Evolutionary conservation across 768 basidiomycete species (phyloP).

Genomic region (Russula sp.): DNA sequence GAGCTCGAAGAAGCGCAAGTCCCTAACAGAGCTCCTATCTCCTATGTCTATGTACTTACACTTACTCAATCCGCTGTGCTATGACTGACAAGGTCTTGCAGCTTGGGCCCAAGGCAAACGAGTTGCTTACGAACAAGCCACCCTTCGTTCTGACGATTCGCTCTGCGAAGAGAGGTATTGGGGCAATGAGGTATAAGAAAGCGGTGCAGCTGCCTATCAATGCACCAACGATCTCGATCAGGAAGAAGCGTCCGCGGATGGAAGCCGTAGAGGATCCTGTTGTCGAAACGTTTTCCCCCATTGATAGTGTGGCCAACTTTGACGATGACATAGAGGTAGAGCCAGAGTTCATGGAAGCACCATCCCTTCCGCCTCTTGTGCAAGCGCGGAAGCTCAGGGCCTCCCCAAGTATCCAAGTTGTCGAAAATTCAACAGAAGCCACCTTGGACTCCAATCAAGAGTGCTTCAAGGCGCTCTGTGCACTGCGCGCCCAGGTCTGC

Average conservation of each 20-base stretch:
- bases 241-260: constrained; percentile 1
- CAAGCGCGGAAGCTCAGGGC: constrained; percentile 4
- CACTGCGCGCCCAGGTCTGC: constrained; percentile 18
- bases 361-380: neutral
- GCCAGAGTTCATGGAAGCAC: neutral
- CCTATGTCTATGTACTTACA: constrained; percentile 9
- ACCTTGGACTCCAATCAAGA: neutral
- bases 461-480: constrained; percentile 11
- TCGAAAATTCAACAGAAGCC: neutral
- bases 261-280: constrained; percentile 2
- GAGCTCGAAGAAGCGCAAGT: constrained; percentile 1
- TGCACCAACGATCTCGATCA: neutral
- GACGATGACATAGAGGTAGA: constrained; percentile 12
- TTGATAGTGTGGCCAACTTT: constrained; percentile 4
- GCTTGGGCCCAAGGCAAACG: constrained; percentile 12
- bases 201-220: neutral
- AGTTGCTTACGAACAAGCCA: constrained; percentile 2
- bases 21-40: constrained; percentile 3
- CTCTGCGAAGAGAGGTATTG: neutral
- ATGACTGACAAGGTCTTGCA: neutral
- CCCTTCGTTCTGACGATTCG: constrained; percentile 8
- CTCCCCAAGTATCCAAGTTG: constrained; percentile 1
- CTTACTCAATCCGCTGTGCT: neutral
- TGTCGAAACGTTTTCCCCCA: constrained; percentile 3
- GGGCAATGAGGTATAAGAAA: neutral